Evolutionary conservation across 495 filamentous ascomycete species (phyloP).

Genomic region (Haplographium delicatum): DNA sequence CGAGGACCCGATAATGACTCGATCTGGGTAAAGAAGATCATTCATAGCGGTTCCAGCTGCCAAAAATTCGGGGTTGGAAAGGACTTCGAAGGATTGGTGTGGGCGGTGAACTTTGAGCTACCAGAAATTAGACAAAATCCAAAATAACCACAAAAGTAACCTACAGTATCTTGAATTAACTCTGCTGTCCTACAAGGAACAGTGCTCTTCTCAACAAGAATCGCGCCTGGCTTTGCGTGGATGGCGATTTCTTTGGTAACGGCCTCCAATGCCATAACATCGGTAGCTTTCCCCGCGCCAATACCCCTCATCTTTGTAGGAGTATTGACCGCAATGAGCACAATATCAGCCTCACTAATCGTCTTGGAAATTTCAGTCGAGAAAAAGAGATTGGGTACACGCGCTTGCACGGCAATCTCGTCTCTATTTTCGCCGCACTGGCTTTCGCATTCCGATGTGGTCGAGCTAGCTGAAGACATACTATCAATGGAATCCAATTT

Average conservation of each 20-base stretch:
- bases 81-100: slow-evolving; percentile 59
- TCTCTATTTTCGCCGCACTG: slow-evolving; percentile 23
- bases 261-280: slow-evolving; percentile 68
- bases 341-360: slow-evolving; percentile 64
- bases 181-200: slow-evolving; percentile 77
- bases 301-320: slow-evolving; percentile 69
- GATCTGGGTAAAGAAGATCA: slow-evolving; percentile 67
- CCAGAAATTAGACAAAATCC: slow-evolving; percentile 44
- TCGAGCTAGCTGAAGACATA: slow-evolving; percentile 17
- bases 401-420: slow-evolving; percentile 33
- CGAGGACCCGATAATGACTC: slow-evolving; percentile 70
- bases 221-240: slow-evolving; percentile 58
- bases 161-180: slow-evolving; percentile 54
- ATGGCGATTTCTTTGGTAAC: slow-evolving; percentile 62
- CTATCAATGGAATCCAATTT: slow-evolving; percentile 8
- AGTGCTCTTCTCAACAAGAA: slow-evolving; percentile 81
- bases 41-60: slow-evolving; percentile 72
- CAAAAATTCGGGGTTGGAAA: slow-evolving; percentile 82
- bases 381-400: slow-evolving; percentile 68
- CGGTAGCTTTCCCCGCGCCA: slow-evolving; percentile 66
- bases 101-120: slow-evolving; percentile 44
- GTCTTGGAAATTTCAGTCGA: slow-evolving; percentile 55
- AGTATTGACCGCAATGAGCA: slow-evolving; percentile 78
- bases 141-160: slow-evolving; percentile 60
- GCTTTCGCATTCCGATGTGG: slow-evolving; percentile 29